Evolutionary conservation across 1,139 yeast species (phyloP).

Genomic region (Kurtzmaniella quercitrusa): DNA sequence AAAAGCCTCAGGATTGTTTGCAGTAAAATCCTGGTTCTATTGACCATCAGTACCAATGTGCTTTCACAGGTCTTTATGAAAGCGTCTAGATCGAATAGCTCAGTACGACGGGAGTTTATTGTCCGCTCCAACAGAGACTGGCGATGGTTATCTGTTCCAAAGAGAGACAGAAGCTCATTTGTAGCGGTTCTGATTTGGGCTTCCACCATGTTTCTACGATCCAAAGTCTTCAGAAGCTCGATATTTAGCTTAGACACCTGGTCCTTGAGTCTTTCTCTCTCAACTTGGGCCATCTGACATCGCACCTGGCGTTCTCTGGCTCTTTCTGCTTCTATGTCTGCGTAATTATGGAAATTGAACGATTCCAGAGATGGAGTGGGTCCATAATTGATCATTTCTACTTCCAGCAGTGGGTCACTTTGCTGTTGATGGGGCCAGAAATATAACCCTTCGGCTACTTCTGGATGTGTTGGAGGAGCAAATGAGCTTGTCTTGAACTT

Average conservation of each 20-base stretch:
- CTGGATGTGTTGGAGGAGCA: conserved; percentile 6
- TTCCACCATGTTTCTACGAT: background rate
- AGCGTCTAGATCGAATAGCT: background rate
- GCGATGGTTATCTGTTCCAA: background rate
- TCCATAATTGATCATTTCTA: background rate
- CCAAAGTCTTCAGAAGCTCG: background rate
- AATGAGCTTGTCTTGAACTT: conserved; percentile 22
- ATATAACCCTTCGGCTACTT: too few species aligned
- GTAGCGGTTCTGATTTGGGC: background rate
- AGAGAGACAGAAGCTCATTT: background rate
- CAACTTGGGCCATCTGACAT: background rate
- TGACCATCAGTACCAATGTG: background rate
- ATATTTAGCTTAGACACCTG: background rate
- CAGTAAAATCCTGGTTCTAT: background rate
- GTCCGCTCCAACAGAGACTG: background rate
- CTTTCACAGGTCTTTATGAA: background rate
- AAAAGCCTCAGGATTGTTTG: background rate
- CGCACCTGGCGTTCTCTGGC: background rate
- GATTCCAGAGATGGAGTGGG: background rate
- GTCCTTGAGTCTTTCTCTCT: background rate
- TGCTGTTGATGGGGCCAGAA: background rate
- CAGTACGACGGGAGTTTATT: background rate
- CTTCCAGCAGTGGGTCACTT: background rate
- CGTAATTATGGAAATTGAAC: background rate
- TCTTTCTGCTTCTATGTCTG: background rate